A percentile compares a stretch with the other conserved stretches of the same genome.
phyloP scores from a whole-genome alignment of 306 rosid genomes.

The Erythrophleum fordii region DNA sequence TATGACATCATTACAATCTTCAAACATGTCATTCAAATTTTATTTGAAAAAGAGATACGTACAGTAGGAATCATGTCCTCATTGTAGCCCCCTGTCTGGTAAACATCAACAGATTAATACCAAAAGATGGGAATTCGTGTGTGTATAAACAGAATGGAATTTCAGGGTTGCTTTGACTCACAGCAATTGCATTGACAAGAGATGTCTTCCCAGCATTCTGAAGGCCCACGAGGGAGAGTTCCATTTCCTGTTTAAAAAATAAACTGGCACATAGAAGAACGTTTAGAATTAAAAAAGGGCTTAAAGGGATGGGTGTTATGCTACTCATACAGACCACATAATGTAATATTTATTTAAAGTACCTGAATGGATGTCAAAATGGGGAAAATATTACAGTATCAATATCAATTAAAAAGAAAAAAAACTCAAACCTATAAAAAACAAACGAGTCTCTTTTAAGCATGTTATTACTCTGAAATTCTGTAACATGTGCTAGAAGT shows the following conservation, averaged over 20 bases:
- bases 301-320: not conserved
- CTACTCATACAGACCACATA: constrained; percentile 11
- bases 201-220: constrained; percentile 97
- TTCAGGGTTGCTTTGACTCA: constrained; percentile 53
- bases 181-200: constrained; percentile 89
- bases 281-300: constrained; percentile 20
- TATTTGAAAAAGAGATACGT: constrained; percentile 42
- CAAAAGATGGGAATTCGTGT: constrained; percentile 26
- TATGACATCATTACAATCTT: not conserved
- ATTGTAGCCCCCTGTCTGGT: constrained; percentile 89
- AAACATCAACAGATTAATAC: constrained; percentile 38
- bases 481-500: not conserved
- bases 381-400: not conserved
- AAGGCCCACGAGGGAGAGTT: constrained; percentile 93
- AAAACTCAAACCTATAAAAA: not conserved
- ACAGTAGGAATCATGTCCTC: constrained; percentile 99
- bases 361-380: not conserved
- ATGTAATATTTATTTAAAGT: not conserved
- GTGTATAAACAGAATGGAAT: not conserved
- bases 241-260: constrained; percentile 97
- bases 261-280: constrained; percentile 53
- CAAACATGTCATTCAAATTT: constrained; percentile 3
- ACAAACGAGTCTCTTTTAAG: not conserved
- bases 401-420: not conserved
- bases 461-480: not conserved